phyloP scores from a whole-genome alignment of 345 rosid species.

The Aquilaria malaccensis region DNA sequence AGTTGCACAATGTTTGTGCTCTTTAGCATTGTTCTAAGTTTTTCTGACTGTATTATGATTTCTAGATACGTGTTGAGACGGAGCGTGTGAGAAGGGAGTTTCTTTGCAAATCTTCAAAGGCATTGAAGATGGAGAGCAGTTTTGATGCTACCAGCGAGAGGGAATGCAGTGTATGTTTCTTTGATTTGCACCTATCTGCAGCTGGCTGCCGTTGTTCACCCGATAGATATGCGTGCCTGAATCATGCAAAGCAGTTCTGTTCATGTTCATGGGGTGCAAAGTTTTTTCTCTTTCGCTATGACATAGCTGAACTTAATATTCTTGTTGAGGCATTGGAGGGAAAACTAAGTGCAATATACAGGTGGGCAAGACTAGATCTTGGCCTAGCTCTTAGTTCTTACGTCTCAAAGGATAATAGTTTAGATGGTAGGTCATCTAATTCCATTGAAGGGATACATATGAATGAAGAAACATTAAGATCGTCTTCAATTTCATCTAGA shows the following conservation, averaged over 20 bases:
- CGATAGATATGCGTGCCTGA: slow-evolving; percentile 83
- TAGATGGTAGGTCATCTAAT: slow-evolving; percentile 30
- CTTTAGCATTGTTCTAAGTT: too few relatives aligned
- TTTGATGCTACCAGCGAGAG: slow-evolving; percentile 88
- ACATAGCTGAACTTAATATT: slow-evolving; percentile 68
- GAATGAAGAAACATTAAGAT: slow-evolving; percentile 31
- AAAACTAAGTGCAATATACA: slow-evolving; percentile 82
- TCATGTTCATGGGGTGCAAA: slow-evolving; percentile 63
- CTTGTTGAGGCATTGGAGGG: slow-evolving; percentile 98
- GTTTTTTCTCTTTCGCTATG: slow-evolving; percentile 81
- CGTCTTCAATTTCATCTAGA: slow-evolving; percentile 24
- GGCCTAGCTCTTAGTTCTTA: slow-evolving; percentile 74
- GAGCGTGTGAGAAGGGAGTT: slow-evolving; percentile 65
- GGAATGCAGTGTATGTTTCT: slow-evolving; percentile 85
- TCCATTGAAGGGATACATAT: slow-evolving; percentile 26
- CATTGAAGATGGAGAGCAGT: slow-evolving; percentile 80
- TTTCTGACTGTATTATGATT: too few relatives aligned
- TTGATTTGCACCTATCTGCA: slow-evolving; percentile 97
- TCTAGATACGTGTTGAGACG: slow-evolving; percentile 67
- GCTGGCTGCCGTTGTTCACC: slow-evolving; percentile 91
- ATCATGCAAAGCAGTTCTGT: slow-evolving; percentile 84
- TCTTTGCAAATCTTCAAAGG: slow-evolving; percentile 49
- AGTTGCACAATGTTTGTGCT: too few relatives aligned
- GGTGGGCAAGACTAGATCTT: slow-evolving; percentile 97
- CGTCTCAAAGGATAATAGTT: slow-evolving; percentile 34